Evolutionary conservation across 2,329 filamentous ascomycete species (phyloP).

Genomic region (Alternaria triticina): DNA sequence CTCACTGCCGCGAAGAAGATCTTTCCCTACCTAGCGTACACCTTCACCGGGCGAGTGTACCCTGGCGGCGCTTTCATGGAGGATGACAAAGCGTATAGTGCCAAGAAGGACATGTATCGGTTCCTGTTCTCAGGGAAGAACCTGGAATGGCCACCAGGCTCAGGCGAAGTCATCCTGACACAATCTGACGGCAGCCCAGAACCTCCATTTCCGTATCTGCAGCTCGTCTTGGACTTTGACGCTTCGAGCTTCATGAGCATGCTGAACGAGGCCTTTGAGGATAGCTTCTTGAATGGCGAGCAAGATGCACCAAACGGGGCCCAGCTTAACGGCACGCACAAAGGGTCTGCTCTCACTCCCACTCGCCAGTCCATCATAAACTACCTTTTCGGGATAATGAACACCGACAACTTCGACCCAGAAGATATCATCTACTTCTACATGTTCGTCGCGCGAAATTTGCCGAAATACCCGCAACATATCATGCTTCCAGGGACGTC

Average conservation of each 20-base stretch:
- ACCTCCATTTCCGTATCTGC: slow-evolving; percentile 83
- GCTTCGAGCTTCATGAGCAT: slow-evolving; percentile 92
- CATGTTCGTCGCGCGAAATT: slow-evolving; percentile 96
- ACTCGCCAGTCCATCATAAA: slow-evolving; percentile 93
- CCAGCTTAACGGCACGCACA: slow-evolving; percentile 58
- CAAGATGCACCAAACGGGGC: slow-evolving; percentile 66
- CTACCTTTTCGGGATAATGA: slow-evolving; percentile 91
- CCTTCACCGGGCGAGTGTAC: slow-evolving; percentile 87
- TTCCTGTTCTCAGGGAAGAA: slow-evolving; percentile 89
- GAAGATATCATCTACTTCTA: slow-evolving; percentile 93
- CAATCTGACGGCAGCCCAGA: slow-evolving; percentile 62
- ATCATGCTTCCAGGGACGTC: slow-evolving; percentile 87
- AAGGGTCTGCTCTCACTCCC: slow-evolving; percentile 53
- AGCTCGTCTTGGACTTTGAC: slow-evolving; percentile 85
- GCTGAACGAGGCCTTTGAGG: slow-evolving; percentile 96
- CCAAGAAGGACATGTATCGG: slow-evolving; percentile 89
- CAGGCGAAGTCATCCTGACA: slow-evolving; percentile 66
- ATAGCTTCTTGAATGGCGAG: slow-evolving; percentile 86
- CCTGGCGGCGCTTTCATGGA: slow-evolving; percentile 79
- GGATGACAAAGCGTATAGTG: slow-evolving; percentile 73
- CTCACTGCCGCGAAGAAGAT: slow-evolving; percentile 82
- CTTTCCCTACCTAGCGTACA: slow-evolving; percentile 93
- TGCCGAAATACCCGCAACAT: slow-evolving; percentile 97
- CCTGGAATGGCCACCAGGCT: slow-evolving; percentile 74
- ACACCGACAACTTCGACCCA: slow-evolving; percentile 72